Evolutionary conservation across 345 rosid species (phyloP), one percentile per base, ranked within the genome.

Genomic region (Mallotus nudiflorus): DNA sequence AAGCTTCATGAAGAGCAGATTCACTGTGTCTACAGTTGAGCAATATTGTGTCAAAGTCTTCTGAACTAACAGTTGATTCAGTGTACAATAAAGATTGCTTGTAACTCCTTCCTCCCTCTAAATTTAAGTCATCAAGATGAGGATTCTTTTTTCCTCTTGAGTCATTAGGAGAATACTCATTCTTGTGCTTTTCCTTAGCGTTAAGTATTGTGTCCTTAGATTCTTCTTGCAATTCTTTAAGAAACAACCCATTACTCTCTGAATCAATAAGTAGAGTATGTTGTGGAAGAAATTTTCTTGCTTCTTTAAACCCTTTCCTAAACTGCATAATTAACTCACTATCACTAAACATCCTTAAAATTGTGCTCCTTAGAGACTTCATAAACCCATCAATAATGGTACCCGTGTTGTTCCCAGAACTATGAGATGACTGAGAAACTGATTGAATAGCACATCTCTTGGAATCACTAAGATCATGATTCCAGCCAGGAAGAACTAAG

Each of bases 231-330:
- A 68, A 25, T 40, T 80, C 82, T 66, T 75, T 74, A 39, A 58
- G 69, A 51, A 61, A 77, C 68, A 75, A 33, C 12, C 84, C 69
- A 28, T 28, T 72, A 39, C 33, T 74, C 49, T 75, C 79, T 55
- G 81, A 49, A 82, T 79, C 75, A 45, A 52, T 39, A 70, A 65
- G 63, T 31, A 73, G 72, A 55, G 73, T 64, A 13, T 67, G 78
- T 46, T 64, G 72, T 18, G 88, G 89, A 49, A 86, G 83, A 73
- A 88, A 86, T 77, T 81, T 86, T 48, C 87, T 86, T 0, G 81
- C 93, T 78, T 88, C 93, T 75, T 84, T 86, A 51, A 86, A 73
- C 53, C 89, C 86, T 76, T 68, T 88, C 68, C 69, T 86, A 68
- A 88, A 83, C 68, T 83, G 93, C 81, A 80, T 68, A n/a, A 62